Evolutionary conservation across 495 filamentous ascomycete genomes (phyloP).

Genomic region (Tuber indicum): DNA sequence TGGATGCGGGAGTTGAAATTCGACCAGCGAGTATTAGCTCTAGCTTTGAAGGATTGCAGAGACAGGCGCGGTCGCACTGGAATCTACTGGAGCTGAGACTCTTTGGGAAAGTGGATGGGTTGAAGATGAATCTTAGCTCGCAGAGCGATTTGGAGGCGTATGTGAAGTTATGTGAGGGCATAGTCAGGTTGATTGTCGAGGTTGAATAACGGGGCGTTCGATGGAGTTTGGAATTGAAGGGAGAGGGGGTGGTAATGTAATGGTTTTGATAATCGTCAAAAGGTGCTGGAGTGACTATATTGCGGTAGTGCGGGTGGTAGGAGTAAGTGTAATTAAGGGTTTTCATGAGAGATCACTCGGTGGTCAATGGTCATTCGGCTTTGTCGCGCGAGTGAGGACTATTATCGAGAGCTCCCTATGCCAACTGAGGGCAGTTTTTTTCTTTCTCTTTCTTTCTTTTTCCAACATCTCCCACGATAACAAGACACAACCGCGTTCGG

Average conservation of each 20-base stretch:
- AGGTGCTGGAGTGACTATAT: not conserved
- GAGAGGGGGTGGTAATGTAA: not conserved
- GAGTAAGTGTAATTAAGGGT: not conserved
- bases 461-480: not conserved
- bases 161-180: conserved; percentile 19
- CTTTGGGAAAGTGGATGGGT: conserved; percentile 22
- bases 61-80: conserved; percentile 23
- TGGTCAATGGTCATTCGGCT: not conserved
- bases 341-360: conserved; percentile 2
- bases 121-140: conserved; percentile 28
- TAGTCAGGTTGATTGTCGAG: conserved; percentile 23
- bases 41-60: conserved; percentile 17
- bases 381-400: not conserved
- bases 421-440: not conserved
- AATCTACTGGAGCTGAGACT: conserved; percentile 20
- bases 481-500: not conserved
- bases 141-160: conserved; percentile 25
- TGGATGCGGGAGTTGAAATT: conserved; percentile 25
- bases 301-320: not conserved
- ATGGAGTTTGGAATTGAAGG: not conserved
- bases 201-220: conserved; percentile 7
- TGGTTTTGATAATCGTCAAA: not conserved
- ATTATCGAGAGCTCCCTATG: not conserved
- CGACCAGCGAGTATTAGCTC: conserved; percentile 23
- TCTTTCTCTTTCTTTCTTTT: not conserved